Conservation (phyloP, 2,329 filamentous ascomycete genomes). For the Neophaeococcomyces aloes region DNA sequence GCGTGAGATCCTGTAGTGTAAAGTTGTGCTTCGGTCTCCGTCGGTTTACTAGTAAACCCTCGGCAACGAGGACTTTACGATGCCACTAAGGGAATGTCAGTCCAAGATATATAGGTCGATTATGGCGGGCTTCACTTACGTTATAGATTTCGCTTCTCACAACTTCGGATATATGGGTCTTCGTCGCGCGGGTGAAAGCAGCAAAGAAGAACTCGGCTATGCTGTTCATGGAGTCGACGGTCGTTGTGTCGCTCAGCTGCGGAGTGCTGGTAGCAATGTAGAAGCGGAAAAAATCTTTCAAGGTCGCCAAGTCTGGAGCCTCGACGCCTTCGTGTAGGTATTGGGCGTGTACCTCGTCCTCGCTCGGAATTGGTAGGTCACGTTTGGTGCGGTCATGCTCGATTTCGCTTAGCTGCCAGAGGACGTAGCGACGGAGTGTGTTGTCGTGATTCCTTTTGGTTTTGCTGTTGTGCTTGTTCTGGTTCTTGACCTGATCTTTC, state of each 20-base stretch:
- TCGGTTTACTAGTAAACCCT: too few relatives aligned
- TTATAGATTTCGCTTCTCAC: conserved; percentile 15
- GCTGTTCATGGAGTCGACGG: conserved; percentile 4
- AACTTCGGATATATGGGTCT: conserved; percentile 8
- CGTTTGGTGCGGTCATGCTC: not conserved
- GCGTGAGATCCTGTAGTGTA: too few relatives aligned
- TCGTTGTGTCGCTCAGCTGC: not conserved
- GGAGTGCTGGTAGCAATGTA: conserved; percentile 6
- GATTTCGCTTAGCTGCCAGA: not conserved
- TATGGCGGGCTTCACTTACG: not conserved
- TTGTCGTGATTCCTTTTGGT: not conserved
- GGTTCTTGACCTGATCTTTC: not conserved
- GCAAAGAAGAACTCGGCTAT: conserved; percentile 10
- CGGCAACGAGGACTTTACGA: too few relatives aligned
- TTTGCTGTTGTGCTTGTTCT: conserved; percentile 2
- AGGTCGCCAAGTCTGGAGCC: not conserved
- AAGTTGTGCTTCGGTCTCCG: too few relatives aligned
- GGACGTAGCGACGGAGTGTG: not conserved
- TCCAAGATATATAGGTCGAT: too few relatives aligned
- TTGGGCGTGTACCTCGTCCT: conserved; percentile 1
- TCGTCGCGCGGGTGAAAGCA: conserved; percentile 11
- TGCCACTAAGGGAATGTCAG: too few relatives aligned
- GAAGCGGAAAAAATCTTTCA: conserved; percentile 5
- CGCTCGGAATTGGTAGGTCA: not conserved
- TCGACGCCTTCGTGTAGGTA: not conserved